Percentiles rank a stretch among this genome's conserved stretches.
phyloP scores from a whole-genome alignment of 1,284 basidiomycete species.

The Tilletia indica region DNA sequence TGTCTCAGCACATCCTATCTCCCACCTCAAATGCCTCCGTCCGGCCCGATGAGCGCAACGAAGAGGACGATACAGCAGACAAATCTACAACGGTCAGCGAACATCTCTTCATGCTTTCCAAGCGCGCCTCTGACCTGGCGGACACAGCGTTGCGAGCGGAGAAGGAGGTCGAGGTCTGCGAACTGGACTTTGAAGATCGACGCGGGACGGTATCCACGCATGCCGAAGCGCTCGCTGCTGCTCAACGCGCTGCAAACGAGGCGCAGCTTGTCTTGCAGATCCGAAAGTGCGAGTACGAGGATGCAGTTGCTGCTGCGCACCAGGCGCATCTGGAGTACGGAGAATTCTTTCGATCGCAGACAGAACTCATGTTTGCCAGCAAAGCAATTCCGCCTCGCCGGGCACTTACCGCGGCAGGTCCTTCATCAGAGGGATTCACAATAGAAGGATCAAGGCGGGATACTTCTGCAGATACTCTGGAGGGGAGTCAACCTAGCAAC shows the following conservation, averaged over 20 bases:
- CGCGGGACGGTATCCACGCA: background rate
- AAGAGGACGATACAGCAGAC: too few relatives aligned
- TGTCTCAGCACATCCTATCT: conserved; percentile 11
- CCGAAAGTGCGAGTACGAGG: conserved; percentile 11
- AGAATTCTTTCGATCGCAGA: conserved; percentile 1
- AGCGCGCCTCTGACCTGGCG: background rate
- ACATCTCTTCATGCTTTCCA: conserved; percentile 2
- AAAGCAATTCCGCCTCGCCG: background rate
- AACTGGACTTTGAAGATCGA: background rate
- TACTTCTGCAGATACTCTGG: background rate
- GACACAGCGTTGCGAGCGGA: background rate
- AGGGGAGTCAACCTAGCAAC: background rate
- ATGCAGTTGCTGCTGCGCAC: background rate
- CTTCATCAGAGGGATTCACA: too few relatives aligned
- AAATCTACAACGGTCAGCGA: background rate
- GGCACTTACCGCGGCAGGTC: too few relatives aligned
- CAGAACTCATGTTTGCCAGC: conserved; percentile 13
- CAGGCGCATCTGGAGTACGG: conserved; percentile 3
- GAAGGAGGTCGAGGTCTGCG: conserved; percentile 3
- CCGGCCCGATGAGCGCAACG: background rate
- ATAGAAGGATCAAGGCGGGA: background rate
- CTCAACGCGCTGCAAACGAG: conserved; percentile 5
- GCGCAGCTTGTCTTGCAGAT: conserved; percentile 8
- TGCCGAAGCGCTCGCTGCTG: conserved; percentile 6
- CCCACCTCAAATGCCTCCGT: background rate